Conservation (phyloP, 2,329 filamentous ascomycete species). For the Microsporum audouinii region DNA sequence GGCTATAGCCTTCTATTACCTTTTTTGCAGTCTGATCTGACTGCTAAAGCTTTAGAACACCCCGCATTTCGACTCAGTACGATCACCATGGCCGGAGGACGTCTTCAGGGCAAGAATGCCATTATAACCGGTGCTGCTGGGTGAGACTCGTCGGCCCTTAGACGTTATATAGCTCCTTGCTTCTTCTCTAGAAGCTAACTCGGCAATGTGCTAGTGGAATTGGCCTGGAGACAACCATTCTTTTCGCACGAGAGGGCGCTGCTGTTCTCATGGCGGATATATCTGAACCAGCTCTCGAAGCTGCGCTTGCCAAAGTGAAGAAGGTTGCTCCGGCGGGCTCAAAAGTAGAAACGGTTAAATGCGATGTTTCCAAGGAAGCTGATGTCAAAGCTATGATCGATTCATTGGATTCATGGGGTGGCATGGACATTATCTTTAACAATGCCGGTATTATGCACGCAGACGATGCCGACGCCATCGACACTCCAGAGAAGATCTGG, state of each 20-base stretch:
- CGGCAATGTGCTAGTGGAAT: conserved; percentile 53
- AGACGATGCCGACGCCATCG: conserved; percentile 64
- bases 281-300: conserved; percentile 64
- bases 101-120: conserved; percentile 55
- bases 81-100: conserved; percentile 20
- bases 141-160: conserved; percentile 37
- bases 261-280: conserved; percentile 78
- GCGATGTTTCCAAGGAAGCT: conserved; percentile 77
- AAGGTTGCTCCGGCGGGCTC: conserved; percentile 53
- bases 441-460: conserved; percentile 96
- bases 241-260: conserved; percentile 81
- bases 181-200: background rate
- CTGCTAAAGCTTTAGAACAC: background rate
- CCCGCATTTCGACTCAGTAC: background rate
- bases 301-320: conserved; percentile 62
- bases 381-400: conserved; percentile 66
- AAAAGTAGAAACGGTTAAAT: conserved; percentile 52
- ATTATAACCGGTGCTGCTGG: conserved; percentile 77
- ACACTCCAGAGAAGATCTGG: conserved; percentile 85
- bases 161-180: background rate
- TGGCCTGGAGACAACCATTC: conserved; percentile 79
- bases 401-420: conserved; percentile 69
- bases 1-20: background rate
- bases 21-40: background rate
- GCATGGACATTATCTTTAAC: conserved; percentile 89